These are phyloP conservation scores for Aspergillus pseudonomiae DNA, from an alignment of 2,329 filamentous ascomycete genomes.

Conservation along the genomic window DNA sequence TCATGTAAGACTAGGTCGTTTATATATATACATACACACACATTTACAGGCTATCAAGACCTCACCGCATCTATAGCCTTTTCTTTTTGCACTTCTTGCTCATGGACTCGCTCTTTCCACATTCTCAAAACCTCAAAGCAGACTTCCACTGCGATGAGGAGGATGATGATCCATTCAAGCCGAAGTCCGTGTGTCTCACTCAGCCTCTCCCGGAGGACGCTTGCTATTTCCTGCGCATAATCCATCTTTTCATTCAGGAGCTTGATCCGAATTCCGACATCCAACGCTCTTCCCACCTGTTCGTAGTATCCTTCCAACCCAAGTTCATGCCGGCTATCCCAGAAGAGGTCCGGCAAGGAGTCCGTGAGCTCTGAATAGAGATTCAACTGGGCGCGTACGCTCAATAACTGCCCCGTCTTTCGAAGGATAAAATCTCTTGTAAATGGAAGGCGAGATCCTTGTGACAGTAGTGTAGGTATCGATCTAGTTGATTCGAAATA, in stretches of 20 bases:
- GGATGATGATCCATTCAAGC: slow-evolving; percentile 94
- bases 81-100: slow-evolving; percentile 31
- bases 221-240: slow-evolving; percentile 94
- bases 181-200: slow-evolving; percentile 87
- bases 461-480: slow-evolving; percentile 77
- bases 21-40: not conserved
- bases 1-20: not conserved
- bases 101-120: slow-evolving; percentile 62
- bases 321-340: slow-evolving; percentile 87
- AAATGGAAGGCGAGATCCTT: slow-evolving; percentile 65
- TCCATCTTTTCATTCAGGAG: slow-evolving; percentile 96
- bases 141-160: slow-evolving; percentile 90
- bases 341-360: slow-evolving; percentile 92
- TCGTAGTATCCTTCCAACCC: slow-evolving; percentile 94
- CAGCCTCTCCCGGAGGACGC: slow-evolving; percentile 80
- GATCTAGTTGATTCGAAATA: slow-evolving; percentile 86
- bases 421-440: slow-evolving; percentile 79
- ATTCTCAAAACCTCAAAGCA: slow-evolving; percentile 79
- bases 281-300: slow-evolving; percentile 84
- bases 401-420: slow-evolving; percentile 90
- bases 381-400: slow-evolving; percentile 88
- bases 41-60: not conserved
- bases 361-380: slow-evolving; percentile 97
- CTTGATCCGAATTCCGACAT: slow-evolving; percentile 88
- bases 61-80: not conserved